Base-by-base conservation (phyloP, 345 rosid genomes). In the Moricandia moricandioides region DNA sequence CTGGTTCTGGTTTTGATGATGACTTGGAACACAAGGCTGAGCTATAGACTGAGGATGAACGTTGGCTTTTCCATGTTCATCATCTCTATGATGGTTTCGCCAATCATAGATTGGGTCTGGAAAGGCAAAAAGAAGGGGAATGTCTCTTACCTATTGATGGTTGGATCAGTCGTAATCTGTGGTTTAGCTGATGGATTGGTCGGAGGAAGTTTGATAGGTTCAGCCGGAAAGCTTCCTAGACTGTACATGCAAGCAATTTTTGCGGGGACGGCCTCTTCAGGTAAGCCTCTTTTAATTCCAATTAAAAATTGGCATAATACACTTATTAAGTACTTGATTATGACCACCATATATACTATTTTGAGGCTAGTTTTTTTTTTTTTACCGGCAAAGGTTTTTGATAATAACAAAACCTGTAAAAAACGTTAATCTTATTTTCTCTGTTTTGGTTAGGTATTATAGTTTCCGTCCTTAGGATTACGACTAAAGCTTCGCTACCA, bases 211-310 rank as follows among this genome's bases (percentile, higher is more conserved):
- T 80, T 95, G 79, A 83, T 91, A 31, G 97, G 97, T 67, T 88
- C 86, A 26, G 96, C 93, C 0, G 97, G 93, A 67, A 90, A 87
- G 78, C 91, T 95, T 67, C 99, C 97, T 7, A 92, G 85, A 77
- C 80, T 83, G 73, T 95, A 90, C 65, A 91, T 95, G 97, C 97
- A 95, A 76, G 97, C 97, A 17, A 87, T 92, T 57, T 95, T 92
- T 49, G 93, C 97, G 8, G 97, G 97, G 71, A 95, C 93, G 62
- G 97, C 96, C 71, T 91, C 97, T 81, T 89, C 97, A 88, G 99
- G 97, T 88, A 82, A 49, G 13, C 51, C 7, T 45, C 51, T n/a
- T 13, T n/a, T n/a, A 45, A 13, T 45, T 45, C 51, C 51, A n/a
- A 13, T 45, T 45, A n/a, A 29, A 45, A 45, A n/a, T 13, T 45